Conservation (phyloP, 768 basidiomycete species). For the Pleurotus djamor region DNA sequence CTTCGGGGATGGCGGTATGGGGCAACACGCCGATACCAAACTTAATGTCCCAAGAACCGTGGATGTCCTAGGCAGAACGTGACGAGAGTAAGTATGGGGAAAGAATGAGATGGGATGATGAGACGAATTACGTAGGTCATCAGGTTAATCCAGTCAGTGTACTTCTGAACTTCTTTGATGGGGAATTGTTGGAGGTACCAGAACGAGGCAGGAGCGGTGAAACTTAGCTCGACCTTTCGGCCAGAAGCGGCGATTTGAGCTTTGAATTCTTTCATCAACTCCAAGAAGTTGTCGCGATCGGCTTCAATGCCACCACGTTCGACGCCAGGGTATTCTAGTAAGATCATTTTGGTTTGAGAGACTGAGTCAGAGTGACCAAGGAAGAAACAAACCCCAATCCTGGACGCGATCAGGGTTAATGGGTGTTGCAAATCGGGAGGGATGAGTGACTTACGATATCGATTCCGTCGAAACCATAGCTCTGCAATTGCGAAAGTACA, state of each 20-base stretch:
- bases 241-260: background rate
- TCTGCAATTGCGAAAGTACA: background rate
- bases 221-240: background rate
- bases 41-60: conserved; percentile 8
- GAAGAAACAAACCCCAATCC: background rate
- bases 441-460: background rate
- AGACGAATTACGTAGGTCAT: conserved; percentile 4
- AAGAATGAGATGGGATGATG: background rate
- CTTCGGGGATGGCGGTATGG: conserved; percentile 7
- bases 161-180: background rate
- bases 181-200: conserved; percentile 4
- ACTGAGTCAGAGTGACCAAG: background rate
- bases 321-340: background rate
- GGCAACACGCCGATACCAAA: conserved; percentile 4
- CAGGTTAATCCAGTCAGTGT: conserved; percentile 8
- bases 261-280: background rate
- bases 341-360: background rate
- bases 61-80: background rate
- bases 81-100: background rate
- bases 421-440: background rate
- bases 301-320: background rate
- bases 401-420: background rate
- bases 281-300: background rate
- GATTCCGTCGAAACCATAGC: background rate
- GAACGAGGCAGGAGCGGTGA: background rate